Base-by-base conservation (phyloP, 176 grass and related monocot species). In the Puccinellia tenuiflora region DNA sequence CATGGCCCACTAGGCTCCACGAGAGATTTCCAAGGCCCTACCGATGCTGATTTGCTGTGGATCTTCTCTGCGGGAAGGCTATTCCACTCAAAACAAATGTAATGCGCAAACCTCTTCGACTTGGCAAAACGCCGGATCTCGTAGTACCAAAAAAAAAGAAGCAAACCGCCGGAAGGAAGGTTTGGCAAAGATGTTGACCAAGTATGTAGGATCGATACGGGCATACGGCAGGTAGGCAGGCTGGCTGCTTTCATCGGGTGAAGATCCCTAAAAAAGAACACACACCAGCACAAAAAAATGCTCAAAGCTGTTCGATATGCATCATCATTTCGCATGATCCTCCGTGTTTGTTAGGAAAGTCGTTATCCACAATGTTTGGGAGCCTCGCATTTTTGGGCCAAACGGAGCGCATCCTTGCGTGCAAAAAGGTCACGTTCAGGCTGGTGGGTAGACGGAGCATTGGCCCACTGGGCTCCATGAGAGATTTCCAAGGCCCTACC, bases 311-410 rank as follows among this genome's bases (percentile, higher is more conserved):
- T 2, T 30, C 12, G 64, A 68, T 68, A 24, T 62, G 17, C 55
- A 21, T 46, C 16, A 45, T 71, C 5, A n/a, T 63, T 46, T 2
- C 39, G 2, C 10, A 45, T n/a, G 25, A 47, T 71, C 22, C 24
- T 8, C 66, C 35, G 1, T 72, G 20, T 38, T 30, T 45, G 7
- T 59, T 57, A 34, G 47, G 33, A 42, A 70, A 70, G 48, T 11
- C 8, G 14, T 52, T 34, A 68, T 68, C 45, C 7, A 2, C 3
- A 53, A 33, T 24, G 26, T 47, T 22, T 6, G 10, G 9, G 68
- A 73, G 35, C 20, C n/a, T 59, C 60, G 15, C 68, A 18, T 35
- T 40, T 85, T 48, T 66, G 76, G 79, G 82, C 75, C 75, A 73
- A 5, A 34, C 22, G 16, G 0, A 24, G n/a, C 35, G 11, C 21